phyloP scores from a whole-genome alignment of 2,329 filamentous ascomycete genomes.

The Pseudogymnoascus sp. region DNA sequence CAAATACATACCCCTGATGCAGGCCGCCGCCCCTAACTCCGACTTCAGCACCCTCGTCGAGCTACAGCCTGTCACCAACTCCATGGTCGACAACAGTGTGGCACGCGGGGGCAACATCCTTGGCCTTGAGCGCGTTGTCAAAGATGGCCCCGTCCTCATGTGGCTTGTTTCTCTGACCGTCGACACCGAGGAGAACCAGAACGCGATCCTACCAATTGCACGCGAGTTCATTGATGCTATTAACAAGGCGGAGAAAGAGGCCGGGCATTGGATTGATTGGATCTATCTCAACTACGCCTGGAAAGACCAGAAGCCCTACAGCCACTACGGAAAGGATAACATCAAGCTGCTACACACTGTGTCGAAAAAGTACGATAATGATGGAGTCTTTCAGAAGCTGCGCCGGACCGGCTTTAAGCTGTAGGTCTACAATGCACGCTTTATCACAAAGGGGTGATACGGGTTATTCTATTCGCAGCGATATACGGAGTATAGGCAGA shows the following conservation, averaged over 20 bases:
- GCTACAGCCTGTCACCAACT: constrained; percentile 27
- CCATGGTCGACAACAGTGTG: constrained; percentile 21
- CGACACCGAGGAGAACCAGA: constrained; percentile 19
- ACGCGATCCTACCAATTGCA: constrained; percentile 22
- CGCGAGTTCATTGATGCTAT: constrained; percentile 10
- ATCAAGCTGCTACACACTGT: constrained; percentile 26
- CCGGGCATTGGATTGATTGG: constrained; percentile 22
- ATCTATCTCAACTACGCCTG: constrained; percentile 40
- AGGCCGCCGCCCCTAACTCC: constrained; percentile 17
- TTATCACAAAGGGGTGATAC: neutral
- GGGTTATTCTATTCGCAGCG: neutral
- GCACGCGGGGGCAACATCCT: constrained; percentile 28
- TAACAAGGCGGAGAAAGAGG: constrained; percentile 9
- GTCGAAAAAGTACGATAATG: constrained; percentile 31
- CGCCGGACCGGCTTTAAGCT: constrained; percentile 11
- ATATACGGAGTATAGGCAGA: neutral
- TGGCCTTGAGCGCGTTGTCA: constrained; percentile 28
- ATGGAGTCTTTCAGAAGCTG: constrained; percentile 30
- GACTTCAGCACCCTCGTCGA: constrained; percentile 18
- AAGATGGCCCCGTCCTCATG: constrained; percentile 20
- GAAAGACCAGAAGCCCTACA: constrained; percentile 32
- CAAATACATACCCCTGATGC: constrained; percentile 12
- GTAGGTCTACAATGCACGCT: constrained; percentile 25
- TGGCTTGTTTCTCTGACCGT: constrained; percentile 13
- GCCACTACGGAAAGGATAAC: constrained; percentile 33